These are phyloP conservation scores for Melampsora americana DNA, from an alignment of 1,284 basidiomycete genomes.

Conservation along the genomic window DNA sequence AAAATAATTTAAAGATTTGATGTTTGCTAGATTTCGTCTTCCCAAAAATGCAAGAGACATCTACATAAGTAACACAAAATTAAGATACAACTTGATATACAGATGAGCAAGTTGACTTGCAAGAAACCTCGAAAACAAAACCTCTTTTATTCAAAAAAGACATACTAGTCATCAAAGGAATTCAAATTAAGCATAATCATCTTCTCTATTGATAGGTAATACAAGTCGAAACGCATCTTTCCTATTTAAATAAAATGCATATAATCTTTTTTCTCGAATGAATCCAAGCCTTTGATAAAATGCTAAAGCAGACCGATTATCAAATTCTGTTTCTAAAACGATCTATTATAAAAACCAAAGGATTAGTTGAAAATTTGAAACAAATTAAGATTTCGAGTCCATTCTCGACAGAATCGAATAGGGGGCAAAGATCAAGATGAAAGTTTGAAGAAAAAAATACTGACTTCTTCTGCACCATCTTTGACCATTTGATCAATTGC, in stretches of 20 bases:
- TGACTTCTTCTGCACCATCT: slow-evolving; percentile 76
- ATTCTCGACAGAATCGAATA: no score
- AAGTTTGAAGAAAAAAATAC: no score
- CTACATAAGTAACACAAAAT: no score
- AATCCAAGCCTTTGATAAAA: slow-evolving; percentile 91
- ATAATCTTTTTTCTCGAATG: slow-evolving; percentile 88
- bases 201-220: slow-evolving; percentile 9
- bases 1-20: no score
- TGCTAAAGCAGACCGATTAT: slow-evolving; percentile 79
- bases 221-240: slow-evolving; percentile 48
- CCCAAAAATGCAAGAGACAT: no score
- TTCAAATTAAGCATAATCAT: slow-evolving; percentile 1
- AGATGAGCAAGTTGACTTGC: no score
- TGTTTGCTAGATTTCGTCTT: no score
- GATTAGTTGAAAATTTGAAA: not conserved
- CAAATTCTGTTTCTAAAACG: slow-evolving; percentile 93
- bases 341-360: slow-evolving; percentile 61
- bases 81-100: no score
- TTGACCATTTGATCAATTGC: slow-evolving; percentile 76
- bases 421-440: no score
- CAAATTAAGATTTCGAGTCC: no score
- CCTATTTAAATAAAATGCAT: slow-evolving; percentile 90
- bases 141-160: not conserved
- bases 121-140: not conserved
- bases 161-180: not conserved